Conservation (phyloP, 2,329 filamentous ascomycete genomes). For the Neoascochyta sp. region DNA sequence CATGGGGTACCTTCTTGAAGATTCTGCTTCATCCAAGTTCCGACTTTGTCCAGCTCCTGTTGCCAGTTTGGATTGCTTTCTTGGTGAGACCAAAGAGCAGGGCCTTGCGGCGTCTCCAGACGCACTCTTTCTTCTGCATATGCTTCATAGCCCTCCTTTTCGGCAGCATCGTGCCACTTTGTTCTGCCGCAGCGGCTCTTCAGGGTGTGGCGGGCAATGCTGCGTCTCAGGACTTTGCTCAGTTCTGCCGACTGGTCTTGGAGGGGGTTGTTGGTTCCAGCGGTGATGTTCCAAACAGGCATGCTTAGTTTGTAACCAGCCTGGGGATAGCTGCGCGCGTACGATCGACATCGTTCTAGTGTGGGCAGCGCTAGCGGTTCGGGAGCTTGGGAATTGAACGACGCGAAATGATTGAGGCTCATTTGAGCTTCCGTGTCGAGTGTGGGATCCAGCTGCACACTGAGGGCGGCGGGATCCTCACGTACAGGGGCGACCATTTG, state of each 20-base stretch:
- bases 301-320: conserved; percentile 38
- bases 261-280: conserved; percentile 39
- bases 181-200: conserved; percentile 21
- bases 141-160: conserved; percentile 30
- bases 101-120: conserved; percentile 10
- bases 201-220: conserved; percentile 34
- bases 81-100: conserved; percentile 27
- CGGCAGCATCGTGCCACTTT: conserved; percentile 20
- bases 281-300: conserved; percentile 41
- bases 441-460: conserved; percentile 20
- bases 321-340: conserved; percentile 44
- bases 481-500: conserved; percentile 22
- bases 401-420: conserved; percentile 26
- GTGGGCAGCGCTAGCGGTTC: conserved; percentile 15
- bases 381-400: conserved; percentile 11
- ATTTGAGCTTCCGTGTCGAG: conserved; percentile 32
- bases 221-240: conserved; percentile 38
- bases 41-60: conserved; percentile 15
- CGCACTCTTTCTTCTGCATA: conserved; percentile 20
- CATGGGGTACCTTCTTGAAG: too few relatives aligned
- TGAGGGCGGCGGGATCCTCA: conserved; percentile 25
- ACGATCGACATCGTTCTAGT: conserved; percentile 29
- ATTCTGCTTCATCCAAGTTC: conserved; percentile 26
- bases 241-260: conserved; percentile 43
- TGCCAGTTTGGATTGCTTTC: conserved; percentile 6